Evolutionary conservation across 2,329 filamentous ascomycete genomes (phyloP).

Genomic region (Didymella segeticola): DNA sequence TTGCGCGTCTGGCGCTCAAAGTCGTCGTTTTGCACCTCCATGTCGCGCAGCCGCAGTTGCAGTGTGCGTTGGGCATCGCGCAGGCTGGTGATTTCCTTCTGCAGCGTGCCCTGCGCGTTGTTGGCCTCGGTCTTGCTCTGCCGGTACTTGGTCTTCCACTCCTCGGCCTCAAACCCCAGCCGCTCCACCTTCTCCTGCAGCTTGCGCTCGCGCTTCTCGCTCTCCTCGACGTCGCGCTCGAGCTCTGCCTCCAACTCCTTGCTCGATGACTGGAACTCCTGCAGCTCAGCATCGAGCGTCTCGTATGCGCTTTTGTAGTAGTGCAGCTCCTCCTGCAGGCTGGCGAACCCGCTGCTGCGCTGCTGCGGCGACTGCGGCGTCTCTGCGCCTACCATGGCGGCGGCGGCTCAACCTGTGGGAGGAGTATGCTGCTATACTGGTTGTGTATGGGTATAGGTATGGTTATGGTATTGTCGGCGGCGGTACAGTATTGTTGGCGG

Average conservation of each 20-base stretch:
- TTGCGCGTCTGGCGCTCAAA: slow-evolving; percentile 96
- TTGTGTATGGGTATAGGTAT: too few species aligned
- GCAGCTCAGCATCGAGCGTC: slow-evolving; percentile 85
- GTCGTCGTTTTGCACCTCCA: slow-evolving; percentile 97
- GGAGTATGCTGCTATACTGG: too few species aligned
- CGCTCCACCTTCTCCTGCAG: slow-evolving; percentile 87
- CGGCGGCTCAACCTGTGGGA: too few species aligned
- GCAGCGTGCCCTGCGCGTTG: slow-evolving; percentile 80
- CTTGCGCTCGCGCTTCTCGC: slow-evolving; percentile 88
- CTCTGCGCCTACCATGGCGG: slow-evolving; percentile 41
- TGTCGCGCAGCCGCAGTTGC: slow-evolving; percentile 86
- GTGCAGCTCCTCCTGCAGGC: slow-evolving; percentile 75
- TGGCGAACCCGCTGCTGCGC: slow-evolving; percentile 39
- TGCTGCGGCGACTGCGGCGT: slow-evolving; percentile 44
- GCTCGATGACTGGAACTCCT: slow-evolving; percentile 93
- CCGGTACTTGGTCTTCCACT: slow-evolving; percentile 99
- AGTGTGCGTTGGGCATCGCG: slow-evolving; percentile 83
- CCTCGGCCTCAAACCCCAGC: slow-evolving; percentile 87
- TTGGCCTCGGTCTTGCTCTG: slow-evolving; percentile 90
- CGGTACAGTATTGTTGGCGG: slow-evolving; percentile 16
- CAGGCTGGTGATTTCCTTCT: slow-evolving; percentile 94
- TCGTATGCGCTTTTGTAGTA: slow-evolving; percentile 99
- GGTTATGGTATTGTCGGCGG: too few species aligned
- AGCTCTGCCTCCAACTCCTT: slow-evolving; percentile 93
- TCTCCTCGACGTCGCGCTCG: slow-evolving; percentile 93